Evolutionary conservation across 768 basidiomycete genomes (phyloP).

Genomic region (Pleurotus pulmonarius): DNA sequence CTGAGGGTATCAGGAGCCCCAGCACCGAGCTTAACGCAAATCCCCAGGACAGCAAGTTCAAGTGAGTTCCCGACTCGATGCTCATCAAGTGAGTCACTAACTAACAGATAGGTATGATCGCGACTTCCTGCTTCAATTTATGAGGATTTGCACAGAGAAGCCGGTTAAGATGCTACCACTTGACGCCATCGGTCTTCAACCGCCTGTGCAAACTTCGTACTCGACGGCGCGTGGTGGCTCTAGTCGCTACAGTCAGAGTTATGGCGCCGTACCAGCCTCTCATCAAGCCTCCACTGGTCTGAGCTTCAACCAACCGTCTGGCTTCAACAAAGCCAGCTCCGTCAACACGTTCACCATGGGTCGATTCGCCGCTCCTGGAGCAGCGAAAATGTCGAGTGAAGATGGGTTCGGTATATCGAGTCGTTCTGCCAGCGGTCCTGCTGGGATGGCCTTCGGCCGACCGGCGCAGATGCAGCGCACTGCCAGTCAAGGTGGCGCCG

Average conservation of each 20-base stretch:
- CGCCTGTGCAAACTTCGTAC: constrained; percentile 51
- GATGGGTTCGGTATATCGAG: constrained; percentile 57
- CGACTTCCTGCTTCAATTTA: constrained; percentile 96
- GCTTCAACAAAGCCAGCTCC: constrained; percentile 48
- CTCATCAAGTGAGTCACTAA: not conserved
- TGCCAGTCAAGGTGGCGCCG: constrained; percentile 59
- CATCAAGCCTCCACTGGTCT: constrained; percentile 47
- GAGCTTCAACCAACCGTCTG: constrained; percentile 22
- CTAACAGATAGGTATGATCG: constrained; percentile 78
- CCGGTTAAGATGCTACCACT: constrained; percentile 87
- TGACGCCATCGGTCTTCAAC: constrained; percentile 88
- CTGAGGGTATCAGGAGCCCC: constrained; percentile 80
- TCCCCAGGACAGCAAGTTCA: constrained; percentile 85
- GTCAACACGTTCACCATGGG: constrained; percentile 30
- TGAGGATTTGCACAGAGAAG: constrained; percentile 91
- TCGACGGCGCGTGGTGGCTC: constrained; percentile 60
- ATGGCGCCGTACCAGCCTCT: constrained; percentile 32
- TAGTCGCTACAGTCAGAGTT: constrained; percentile 50
- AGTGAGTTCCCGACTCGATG: constrained; percentile 37
- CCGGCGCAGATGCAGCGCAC: constrained; percentile 65
- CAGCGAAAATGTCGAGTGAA: constrained; percentile 62
- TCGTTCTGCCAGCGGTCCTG: constrained; percentile 47
- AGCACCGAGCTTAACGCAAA: constrained; percentile 79
- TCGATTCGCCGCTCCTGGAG: constrained; percentile 36
- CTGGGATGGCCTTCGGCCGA: constrained; percentile 50